phyloP scores from a whole-genome alignment of 805 yeast genomes.

The Starmerella asiatica region DNA sequence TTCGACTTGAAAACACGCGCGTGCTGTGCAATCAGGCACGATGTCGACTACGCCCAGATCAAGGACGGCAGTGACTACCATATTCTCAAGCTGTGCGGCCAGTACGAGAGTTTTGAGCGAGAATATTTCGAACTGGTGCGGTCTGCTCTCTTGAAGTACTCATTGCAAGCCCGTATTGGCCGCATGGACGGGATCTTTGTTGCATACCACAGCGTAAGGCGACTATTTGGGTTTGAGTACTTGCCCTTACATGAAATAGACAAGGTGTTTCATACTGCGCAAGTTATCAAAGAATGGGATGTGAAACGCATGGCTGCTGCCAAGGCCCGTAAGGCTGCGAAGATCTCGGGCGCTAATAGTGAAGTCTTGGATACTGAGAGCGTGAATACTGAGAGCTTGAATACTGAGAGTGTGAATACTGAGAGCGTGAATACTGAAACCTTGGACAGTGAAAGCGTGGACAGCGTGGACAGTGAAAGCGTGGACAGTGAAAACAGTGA shows the following conservation, averaged over 20 bases:
- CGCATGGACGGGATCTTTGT: conserved; percentile 93
- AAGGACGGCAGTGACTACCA: conserved; percentile 53
- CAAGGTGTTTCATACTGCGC: conserved; percentile 41
- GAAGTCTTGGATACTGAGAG: background rate
- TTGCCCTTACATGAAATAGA: conserved; percentile 65
- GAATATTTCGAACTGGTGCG: conserved; percentile 65
- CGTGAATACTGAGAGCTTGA: conserved; percentile 18
- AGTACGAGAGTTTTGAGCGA: conserved; percentile 65
- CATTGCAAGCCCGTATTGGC: conserved; percentile 86
- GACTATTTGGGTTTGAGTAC: conserved; percentile 83
- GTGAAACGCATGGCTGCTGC: background rate
- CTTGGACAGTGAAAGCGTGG: background rate
- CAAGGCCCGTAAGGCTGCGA: background rate
- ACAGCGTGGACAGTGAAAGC: background rate
- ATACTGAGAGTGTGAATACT: conserved; percentile 14
- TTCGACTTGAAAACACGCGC: conserved; percentile 91
- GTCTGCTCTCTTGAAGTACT: conserved; percentile 68
- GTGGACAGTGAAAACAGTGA: background rate
- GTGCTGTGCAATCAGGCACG: conserved; percentile 71
- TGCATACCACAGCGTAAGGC: conserved; percentile 73
- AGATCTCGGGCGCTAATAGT: background rate
- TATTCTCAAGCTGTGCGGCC: conserved; percentile 47
- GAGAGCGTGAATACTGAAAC: background rate
- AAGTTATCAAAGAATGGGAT: conserved; percentile 11
- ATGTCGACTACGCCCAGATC: conserved; percentile 46